Conservation (phyloP, 176 grass and related monocot species). For the Lolium rigidum region DNA sequence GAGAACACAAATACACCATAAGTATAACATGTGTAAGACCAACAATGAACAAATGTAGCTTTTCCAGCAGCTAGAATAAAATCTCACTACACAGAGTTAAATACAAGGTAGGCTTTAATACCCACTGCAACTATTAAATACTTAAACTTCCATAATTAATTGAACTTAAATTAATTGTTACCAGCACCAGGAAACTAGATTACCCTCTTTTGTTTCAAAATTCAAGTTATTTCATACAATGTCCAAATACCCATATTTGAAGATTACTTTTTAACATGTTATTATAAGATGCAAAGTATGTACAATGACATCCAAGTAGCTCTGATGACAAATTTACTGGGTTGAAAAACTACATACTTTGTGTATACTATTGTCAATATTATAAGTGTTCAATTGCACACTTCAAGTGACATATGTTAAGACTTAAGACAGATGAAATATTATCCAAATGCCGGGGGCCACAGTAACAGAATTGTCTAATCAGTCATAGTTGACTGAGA, state of each 20-base stretch:
- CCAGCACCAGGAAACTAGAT: background rate
- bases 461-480: slow-evolving; percentile 8
- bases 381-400: slow-evolving; percentile 11
- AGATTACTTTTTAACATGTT: background rate
- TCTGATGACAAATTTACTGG: slow-evolving; percentile 10
- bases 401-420: slow-evolving; percentile 10
- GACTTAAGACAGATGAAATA: background rate
- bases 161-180: slow-evolving; percentile 8
- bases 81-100: background rate
- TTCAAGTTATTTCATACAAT: background rate
- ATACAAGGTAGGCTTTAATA: background rate
- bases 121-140: background rate
- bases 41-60: slow-evolving; percentile 32
- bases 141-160: background rate
- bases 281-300: background rate
- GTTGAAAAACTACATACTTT: slow-evolving; percentile 6
- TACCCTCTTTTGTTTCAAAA: background rate
- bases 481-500: background rate
- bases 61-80: slow-evolving; percentile 7
- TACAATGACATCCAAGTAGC: slow-evolving; percentile 6
- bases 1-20: slow-evolving; percentile 20
- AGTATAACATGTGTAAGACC: slow-evolving; percentile 10
- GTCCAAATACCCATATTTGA: background rate
- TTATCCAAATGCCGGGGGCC: slow-evolving; percentile 5
- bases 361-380: background rate